phyloP scores from a whole-genome alignment of 2,329 filamentous ascomycete species.

The Ophiognomonia clavigignenti-juglandacearum region DNA sequence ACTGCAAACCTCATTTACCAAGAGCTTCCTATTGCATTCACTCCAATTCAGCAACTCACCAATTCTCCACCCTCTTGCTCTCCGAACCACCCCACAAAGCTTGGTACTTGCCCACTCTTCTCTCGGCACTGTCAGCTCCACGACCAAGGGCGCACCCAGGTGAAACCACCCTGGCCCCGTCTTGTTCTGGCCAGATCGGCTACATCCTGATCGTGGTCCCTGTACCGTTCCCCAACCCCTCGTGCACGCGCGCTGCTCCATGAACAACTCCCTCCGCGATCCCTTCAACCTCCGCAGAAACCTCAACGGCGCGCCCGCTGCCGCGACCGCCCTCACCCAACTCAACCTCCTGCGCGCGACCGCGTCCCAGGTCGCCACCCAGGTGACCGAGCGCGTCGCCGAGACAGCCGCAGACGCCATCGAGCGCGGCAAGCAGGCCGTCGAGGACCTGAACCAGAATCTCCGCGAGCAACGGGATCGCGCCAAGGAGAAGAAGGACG shows the following conservation, averaged over 20 bases:
- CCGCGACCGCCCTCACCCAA: slow-evolving; percentile 20
- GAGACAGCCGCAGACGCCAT: slow-evolving; percentile 43
- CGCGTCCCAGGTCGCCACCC: slow-evolving; percentile 38
- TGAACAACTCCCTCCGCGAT: slow-evolving; percentile 18
- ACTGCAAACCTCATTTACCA: neutral
- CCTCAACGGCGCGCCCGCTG: slow-evolving; percentile 31
- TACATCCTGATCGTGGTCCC: neutral
- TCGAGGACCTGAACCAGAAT: slow-evolving; percentile 29
- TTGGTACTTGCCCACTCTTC: neutral
- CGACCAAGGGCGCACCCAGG: slow-evolving; percentile 1
- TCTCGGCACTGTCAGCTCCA: slow-evolving; percentile 2
- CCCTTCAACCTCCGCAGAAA: slow-evolving; percentile 29
- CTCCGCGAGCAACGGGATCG: slow-evolving; percentile 15
- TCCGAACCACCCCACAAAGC: slow-evolving; percentile 3
- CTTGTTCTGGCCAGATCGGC: too few species aligned
- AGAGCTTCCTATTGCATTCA: too few species aligned
- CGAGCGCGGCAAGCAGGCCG: slow-evolving; percentile 43
- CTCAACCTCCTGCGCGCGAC: slow-evolving; percentile 44
- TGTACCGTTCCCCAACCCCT: neutral
- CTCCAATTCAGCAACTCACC: neutral
- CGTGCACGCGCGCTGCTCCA: slow-evolving; percentile 13
- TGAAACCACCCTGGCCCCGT: too few species aligned
- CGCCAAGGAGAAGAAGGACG: slow-evolving; percentile 19
- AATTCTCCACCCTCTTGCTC: neutral
- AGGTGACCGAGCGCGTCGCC: slow-evolving; percentile 23